Evolutionary conservation across 1,284 basidiomycete genomes (phyloP).

Genomic region (Sanghuangporus baumii): DNA sequence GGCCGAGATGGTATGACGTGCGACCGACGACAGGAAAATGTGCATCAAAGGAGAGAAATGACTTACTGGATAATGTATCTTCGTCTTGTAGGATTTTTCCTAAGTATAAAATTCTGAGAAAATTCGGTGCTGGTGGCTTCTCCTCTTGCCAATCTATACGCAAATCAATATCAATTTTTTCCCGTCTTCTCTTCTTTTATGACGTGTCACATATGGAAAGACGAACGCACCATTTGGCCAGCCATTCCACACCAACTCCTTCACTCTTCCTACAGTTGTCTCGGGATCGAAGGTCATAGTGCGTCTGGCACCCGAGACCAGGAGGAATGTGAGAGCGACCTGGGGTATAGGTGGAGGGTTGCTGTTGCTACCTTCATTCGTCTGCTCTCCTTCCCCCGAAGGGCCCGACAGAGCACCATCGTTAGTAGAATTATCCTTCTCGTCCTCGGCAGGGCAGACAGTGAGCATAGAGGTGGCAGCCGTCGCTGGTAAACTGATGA

Average conservation of each 20-base stretch:
- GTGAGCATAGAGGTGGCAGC: constrained; percentile 18
- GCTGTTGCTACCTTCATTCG: not conserved
- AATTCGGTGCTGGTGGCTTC: constrained; percentile 73
- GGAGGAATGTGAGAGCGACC: constrained; percentile 67
- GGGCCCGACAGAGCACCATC: not conserved
- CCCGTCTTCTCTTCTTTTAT: not conserved
- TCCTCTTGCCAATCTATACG: constrained; percentile 63
- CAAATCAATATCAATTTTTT: too few relatives aligned
- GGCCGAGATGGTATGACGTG: not conserved
- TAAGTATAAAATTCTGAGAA: constrained; percentile 72
- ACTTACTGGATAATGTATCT: constrained; percentile 67
- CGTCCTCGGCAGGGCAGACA: constrained; percentile 15
- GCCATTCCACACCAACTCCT: constrained; percentile 80
- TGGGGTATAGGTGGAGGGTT: constrained; percentile 39
- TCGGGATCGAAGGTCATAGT: constrained; percentile 77
- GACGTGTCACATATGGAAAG: constrained; percentile 1
- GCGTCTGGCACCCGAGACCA: constrained; percentile 67
- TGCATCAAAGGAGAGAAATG: not conserved
- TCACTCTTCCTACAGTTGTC: constrained; percentile 73
- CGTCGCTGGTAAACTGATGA: constrained; percentile 10
- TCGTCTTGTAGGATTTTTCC: constrained; percentile 85
- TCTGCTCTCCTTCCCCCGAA: not conserved
- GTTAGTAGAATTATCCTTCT: not conserved
- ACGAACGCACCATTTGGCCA: constrained; percentile 69
- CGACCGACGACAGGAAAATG: not conserved